phyloP scores from a whole-genome alignment of 2,329 filamentous ascomycete genomes.

The Pseudogymnoascus sp. region DNA sequence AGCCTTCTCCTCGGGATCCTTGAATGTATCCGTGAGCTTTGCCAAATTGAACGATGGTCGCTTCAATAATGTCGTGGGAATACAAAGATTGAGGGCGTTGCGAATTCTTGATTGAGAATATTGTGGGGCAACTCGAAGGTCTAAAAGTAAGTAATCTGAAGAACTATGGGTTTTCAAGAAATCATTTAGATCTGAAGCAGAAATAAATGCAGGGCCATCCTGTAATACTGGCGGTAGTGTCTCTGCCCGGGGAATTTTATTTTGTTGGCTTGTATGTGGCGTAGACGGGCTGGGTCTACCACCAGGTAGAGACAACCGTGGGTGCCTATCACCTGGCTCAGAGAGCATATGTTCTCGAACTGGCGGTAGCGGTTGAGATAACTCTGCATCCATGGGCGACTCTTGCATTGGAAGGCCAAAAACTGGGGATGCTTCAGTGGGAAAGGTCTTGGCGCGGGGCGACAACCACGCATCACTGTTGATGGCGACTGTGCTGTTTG shows the following conservation, averaged over 20 bases:
- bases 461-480: neutral
- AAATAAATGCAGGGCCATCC: conserved; percentile 42
- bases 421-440: conserved; percentile 23
- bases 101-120: conserved; percentile 66
- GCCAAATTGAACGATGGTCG: conserved; percentile 81
- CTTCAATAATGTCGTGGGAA: conserved; percentile 89
- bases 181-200: conserved; percentile 45
- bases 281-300: conserved; percentile 37
- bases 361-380: conserved; percentile 21
- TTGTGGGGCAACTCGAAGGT: conserved; percentile 79
- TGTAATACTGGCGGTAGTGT: conserved; percentile 47
- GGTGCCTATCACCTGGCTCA: conserved; percentile 41
- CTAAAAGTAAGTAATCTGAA: conserved; percentile 55
- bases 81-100: conserved; percentile 85
- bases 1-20: conserved; percentile 57
- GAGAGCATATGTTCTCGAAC: conserved; percentile 20
- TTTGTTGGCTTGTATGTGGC: conserved; percentile 23
- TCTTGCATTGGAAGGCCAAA: conserved; percentile 38
- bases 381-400: conserved; percentile 38
- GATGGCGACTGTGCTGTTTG: neutral
- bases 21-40: conserved; percentile 82
- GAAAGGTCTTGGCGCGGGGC: neutral
- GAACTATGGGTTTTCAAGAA: conserved; percentile 39
- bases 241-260: conserved; percentile 33
- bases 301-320: conserved; percentile 46